Base-by-base conservation (phyloP, 768 basidiomycete genomes). In the Clavulina sp. region DNA sequence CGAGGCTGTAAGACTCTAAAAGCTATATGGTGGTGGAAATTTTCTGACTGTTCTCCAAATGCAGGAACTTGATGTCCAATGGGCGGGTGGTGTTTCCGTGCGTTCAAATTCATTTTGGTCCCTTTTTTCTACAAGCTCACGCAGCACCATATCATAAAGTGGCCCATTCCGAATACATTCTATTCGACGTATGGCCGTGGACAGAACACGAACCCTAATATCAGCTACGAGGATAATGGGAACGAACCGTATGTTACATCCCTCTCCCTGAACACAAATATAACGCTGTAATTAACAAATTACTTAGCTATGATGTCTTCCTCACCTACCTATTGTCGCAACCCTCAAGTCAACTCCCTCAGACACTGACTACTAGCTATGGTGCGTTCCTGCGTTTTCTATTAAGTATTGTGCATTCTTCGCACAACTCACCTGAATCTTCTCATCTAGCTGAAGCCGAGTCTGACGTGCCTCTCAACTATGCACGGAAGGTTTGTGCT, bases 261-360 rank as follows among this genome's bases (percentile, higher is more conserved):
- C 16, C 34, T 38, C 34, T 38, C 34, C 34, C 9, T 9, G 9
- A 38, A 9, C 9, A 38, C 24, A 1, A 13, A 9, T 28, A 13
- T 26, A 24, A 46, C 24, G 13, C 16, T 31, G 26, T 18, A 29
- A 7, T 18, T 26, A 16, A 9, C 28, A n/a, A 30, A 33, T 33
- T 28, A 1, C 32, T 13, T 33, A 49, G 48, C 9, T 60, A 49
- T 55, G 44, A 46, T 2, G 60, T 60, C 31, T 62, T 61, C 41
- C 29, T 43, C 47, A 48, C 18, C 6, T 30, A 16, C 32, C 32
- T 49, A 33, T 26, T 49, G 18, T 30, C 24, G 28, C 28, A 49
- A 30, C 28, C 13, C 7, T 16, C 28, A 16, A 16, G 24, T 18
- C 26, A 49, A 30, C 24, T 49, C 24, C 48, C 48, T 33, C 1